phyloP scores from a whole-genome alignment of 2,329 filamentous ascomycete genomes.

The Cladophialophora yegresii region DNA sequence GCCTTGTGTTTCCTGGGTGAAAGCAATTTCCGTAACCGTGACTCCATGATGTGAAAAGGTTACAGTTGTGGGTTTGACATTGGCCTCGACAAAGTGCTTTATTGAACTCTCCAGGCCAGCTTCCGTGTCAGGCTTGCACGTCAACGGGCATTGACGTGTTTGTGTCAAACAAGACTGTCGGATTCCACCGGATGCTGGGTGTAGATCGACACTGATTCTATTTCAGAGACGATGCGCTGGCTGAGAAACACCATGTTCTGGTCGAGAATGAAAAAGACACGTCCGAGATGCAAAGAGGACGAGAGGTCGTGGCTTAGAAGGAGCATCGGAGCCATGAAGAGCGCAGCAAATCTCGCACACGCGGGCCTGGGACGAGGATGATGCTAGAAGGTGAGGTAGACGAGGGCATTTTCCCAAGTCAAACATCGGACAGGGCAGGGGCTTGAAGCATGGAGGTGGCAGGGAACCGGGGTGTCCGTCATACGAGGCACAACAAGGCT shows the following conservation, averaged over 20 bases:
- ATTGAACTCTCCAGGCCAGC: slow-evolving; percentile 1
- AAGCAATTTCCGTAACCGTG: slow-evolving; percentile 29
- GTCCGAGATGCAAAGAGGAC: slow-evolving; percentile 11
- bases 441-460: slow-evolving; percentile 14
- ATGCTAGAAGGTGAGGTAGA: slow-evolving; percentile 25
- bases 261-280: slow-evolving; percentile 22
- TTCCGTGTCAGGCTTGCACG: slow-evolving; percentile 24
- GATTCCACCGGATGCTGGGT: slow-evolving; percentile 8
- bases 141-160: slow-evolving; percentile 28
- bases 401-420: slow-evolving; percentile 25
- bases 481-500: slow-evolving; percentile 25
- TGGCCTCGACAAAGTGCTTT: slow-evolving; percentile 16
- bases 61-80: slow-evolving; percentile 17
- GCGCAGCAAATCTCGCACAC: slow-evolving; percentile 25
- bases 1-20: slow-evolving; percentile 20
- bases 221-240: slow-evolving; percentile 13
- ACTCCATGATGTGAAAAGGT: slow-evolving; percentile 26
- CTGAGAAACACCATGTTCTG: slow-evolving; percentile 25
- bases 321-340: slow-evolving; percentile 9
- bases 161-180: slow-evolving; percentile 19
- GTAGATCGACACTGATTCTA: slow-evolving; percentile 10
- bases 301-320: slow-evolving; percentile 12
- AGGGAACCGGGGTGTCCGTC: slow-evolving; percentile 12
- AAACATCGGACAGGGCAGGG: slow-evolving; percentile 30
- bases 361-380: slow-evolving; percentile 9